Evolutionary conservation across 2,329 filamentous ascomycete genomes (phyloP), one percentile per base, ranked within the genome.

Genomic region (Zelopaecilomyces penicillatus): DNA sequence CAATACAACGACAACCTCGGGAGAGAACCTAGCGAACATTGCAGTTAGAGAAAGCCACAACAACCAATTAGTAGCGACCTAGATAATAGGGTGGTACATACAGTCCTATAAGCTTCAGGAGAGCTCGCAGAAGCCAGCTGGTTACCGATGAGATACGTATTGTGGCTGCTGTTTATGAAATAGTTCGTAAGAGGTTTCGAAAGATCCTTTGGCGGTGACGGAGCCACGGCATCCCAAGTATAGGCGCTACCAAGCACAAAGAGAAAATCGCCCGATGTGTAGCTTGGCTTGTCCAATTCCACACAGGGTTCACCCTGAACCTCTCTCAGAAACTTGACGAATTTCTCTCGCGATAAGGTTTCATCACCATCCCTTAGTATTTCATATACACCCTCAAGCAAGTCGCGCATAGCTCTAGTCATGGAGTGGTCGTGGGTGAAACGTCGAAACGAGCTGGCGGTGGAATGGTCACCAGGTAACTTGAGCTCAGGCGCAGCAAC

Each of bases 101-200:
- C 86, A 58, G 82, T 79, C 54, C 76, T 83, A 65, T 96, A 96
- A 9, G 84, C 80, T 45, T 89, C 81, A 0, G 83, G 80, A 29
- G 84, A 88, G 48, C 86, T 84, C 48, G 80, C 79, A 39, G 87
- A 88, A 48, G 80, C 82, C 35, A 93, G 73, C 64, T 96, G 91
- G 56, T 95, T 89, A 2, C 90, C 90, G 2, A 83, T 82, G 36
- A 95, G 71, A 62, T 95, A 96, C 1, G 90, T 96, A 61, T 96
- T 96, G 69, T 96, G 90, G 59, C 88, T 95, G 53, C 87, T 94
- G 50, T 84, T 95, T 61, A 96, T 90, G 63, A 88, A 96, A 68
- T 96, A 96, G 60, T 94, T 88, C 39, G 84, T 87, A 46, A 95
- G 73, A 4, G 87, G 85, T 42, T 76, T 78, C 0, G 75, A 75